These are phyloP conservation scores for Lenzites betulinus DNA, from an alignment of 768 basidiomycete genomes.

Conservation along the genomic window DNA sequence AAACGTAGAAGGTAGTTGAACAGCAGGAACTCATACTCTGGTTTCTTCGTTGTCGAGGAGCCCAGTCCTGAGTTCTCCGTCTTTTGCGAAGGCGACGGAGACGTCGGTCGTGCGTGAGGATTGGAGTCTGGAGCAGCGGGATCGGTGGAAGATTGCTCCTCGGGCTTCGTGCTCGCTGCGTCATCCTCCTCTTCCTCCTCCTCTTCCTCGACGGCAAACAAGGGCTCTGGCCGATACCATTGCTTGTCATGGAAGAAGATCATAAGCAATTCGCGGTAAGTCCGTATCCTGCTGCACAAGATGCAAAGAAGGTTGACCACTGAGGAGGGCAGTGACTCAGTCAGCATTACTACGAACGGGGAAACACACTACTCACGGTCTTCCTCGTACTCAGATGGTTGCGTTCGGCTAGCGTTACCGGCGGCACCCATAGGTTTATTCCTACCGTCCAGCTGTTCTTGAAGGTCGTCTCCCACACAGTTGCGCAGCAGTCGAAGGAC, in stretches of 20 bases:
- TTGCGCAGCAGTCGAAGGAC: constrained; percentile 81
- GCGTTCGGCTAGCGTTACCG: constrained; percentile 60
- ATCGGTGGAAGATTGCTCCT: constrained; percentile 19
- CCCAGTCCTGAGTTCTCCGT: constrained; percentile 54
- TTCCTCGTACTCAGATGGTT: constrained; percentile 87
- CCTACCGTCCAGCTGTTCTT: constrained; percentile 82
- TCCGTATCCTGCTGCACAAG: constrained; percentile 88
- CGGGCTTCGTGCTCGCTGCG: constrained; percentile 37
- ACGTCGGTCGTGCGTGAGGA: constrained; percentile 37
- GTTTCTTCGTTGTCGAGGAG: constrained; percentile 52
- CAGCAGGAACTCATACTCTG: constrained; percentile 93
- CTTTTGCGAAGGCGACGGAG: constrained; percentile 62
- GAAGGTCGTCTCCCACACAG: constrained; percentile 90
- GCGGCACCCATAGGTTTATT: constrained; percentile 84
- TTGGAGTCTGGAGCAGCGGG: neutral
- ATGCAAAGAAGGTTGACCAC: constrained; percentile 93
- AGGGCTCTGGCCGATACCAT: constrained; percentile 76
- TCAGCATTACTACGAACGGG: neutral
- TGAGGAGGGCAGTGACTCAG: constrained; percentile 38
- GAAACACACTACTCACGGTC: constrained; percentile 60
- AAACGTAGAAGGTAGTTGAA: constrained; percentile 96
- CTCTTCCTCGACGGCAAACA: constrained; percentile 76
- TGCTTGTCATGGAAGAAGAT: constrained; percentile 97
- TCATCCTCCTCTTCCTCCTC: constrained; percentile 65
- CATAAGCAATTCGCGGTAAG: constrained; percentile 86